A percentile compares a stretch with the other conserved stretches of the same genome.
Conservation (phyloP, 805 yeast genomes). For the Starmera dryadoides region DNA sequence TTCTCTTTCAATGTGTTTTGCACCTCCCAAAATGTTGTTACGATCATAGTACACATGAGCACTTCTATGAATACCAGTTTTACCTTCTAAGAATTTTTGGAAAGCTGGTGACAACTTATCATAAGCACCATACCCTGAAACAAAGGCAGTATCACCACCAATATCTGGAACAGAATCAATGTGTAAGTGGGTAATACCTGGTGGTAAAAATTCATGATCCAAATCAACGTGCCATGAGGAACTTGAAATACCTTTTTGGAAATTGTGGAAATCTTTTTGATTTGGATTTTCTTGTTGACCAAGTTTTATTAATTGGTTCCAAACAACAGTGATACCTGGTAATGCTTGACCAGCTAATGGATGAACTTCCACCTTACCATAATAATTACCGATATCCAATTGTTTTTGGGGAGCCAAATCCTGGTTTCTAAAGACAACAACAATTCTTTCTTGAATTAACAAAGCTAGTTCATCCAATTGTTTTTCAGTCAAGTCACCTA, state of each 20-base stretch:
- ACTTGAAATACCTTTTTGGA: slow-evolving; percentile 13
- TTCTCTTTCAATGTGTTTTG: slow-evolving; percentile 39
- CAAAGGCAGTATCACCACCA: slow-evolving; percentile 52
- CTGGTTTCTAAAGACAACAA: slow-evolving; percentile 38
- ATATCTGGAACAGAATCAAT: slow-evolving; percentile 38
- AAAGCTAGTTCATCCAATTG: slow-evolving; percentile 43
- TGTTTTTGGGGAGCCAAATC: slow-evolving; percentile 35
- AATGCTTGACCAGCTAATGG: slow-evolving; percentile 25
- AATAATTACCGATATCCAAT: slow-evolving; percentile 35
- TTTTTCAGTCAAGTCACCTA: slow-evolving; percentile 31
- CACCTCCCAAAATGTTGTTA: slow-evolving; percentile 36
- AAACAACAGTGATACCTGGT: slow-evolving; percentile 31
- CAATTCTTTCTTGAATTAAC: slow-evolving; percentile 41
- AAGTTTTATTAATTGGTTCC: slow-evolving; percentile 23
- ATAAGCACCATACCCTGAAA: slow-evolving; percentile 49
- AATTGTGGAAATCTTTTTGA: not conserved
- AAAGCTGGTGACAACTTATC: slow-evolving; percentile 47
- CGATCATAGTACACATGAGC: slow-evolving; percentile 33
- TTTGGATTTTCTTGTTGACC: slow-evolving; percentile 8
- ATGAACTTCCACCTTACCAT: slow-evolving; percentile 36
- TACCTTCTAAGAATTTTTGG: slow-evolving; percentile 45
- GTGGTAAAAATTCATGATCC: slow-evolving; percentile 47
- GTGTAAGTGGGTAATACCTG: slow-evolving; percentile 46
- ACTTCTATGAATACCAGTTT: slow-evolving; percentile 36
- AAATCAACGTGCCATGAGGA: slow-evolving; percentile 45